Percentiles rank a stretch among this genome's conserved stretches.
phyloP scores from a whole-genome alignment of 2,329 filamentous ascomycete genomes.

The Trichoderma sp. region DNA sequence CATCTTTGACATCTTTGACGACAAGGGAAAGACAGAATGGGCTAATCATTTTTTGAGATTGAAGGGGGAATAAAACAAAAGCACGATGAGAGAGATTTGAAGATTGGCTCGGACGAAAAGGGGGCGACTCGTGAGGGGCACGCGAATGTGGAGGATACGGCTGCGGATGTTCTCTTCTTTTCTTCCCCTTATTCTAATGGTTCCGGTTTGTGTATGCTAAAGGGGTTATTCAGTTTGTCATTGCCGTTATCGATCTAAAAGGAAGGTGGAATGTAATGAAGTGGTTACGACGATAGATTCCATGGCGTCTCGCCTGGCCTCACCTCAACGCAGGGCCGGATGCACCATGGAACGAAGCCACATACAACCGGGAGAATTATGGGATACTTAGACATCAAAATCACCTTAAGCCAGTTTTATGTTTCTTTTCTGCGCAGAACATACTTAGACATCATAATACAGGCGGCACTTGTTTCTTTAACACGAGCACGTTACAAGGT shows the following conservation, averaged over 20 bases:
- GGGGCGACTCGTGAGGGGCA: background rate
- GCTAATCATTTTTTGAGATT: background rate
- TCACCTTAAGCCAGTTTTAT: background rate
- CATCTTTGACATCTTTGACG: background rate
- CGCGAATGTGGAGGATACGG: background rate
- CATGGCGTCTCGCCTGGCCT: background rate
- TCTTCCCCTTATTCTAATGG: background rate
- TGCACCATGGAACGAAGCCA: background rate
- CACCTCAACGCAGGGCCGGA: background rate
- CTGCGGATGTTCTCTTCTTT: background rate
- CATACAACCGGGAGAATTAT: background rate
- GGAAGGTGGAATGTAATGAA: background rate
- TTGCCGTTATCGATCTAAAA: background rate
- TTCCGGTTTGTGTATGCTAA: background rate
- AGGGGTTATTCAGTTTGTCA: background rate
- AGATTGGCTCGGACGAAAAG: background rate
- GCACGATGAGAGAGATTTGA: too few relatives aligned
- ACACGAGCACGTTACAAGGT: too few relatives aligned
- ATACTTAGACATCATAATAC: slow-evolving; percentile 6
- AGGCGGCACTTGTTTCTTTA: too few relatives aligned
- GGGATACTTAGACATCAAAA: background rate
- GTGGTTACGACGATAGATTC: background rate
- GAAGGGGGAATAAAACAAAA: background rate
- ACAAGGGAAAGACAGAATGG: background rate
- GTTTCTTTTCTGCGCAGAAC: background rate